Conservation (phyloP, 2,329 filamentous ascomycete genomes). For the Colletotrichum gigasporum region DNA sequence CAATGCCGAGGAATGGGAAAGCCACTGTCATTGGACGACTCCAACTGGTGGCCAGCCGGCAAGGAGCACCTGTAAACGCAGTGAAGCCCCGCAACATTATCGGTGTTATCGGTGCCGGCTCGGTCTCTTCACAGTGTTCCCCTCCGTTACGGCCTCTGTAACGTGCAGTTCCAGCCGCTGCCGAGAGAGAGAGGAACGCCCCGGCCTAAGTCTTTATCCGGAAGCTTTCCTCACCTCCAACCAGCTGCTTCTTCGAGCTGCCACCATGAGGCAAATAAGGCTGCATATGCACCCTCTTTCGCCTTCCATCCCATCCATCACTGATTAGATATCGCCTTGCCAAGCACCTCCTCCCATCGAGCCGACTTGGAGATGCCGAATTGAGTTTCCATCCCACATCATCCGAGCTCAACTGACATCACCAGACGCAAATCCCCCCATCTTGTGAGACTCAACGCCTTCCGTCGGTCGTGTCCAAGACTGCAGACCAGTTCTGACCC, state of each 20-base stretch:
- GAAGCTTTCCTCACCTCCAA: neutral
- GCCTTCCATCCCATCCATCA: neutral
- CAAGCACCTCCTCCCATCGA: neutral
- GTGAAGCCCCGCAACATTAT: no score
- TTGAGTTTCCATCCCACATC: neutral
- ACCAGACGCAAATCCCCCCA: neutral
- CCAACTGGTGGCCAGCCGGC: no score
- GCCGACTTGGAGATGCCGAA: neutral
- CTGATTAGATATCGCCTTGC: neutral
- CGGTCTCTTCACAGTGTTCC: conserved; percentile 10
- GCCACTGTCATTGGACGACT: no score
- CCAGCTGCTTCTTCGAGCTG: neutral
- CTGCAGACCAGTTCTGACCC: no score
- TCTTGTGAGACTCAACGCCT: neutral
- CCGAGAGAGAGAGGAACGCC: neutral
- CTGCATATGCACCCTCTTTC: neutral
- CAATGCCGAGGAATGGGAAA: neutral
- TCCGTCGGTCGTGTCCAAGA: neutral
- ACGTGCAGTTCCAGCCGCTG: neutral
- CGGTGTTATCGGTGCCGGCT: conserved; percentile 10
- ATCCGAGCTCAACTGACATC: neutral
- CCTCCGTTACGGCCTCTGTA: neutral
- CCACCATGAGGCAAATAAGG: neutral
- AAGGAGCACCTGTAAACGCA: no score
- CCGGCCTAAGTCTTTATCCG: conserved; percentile 1